Evolutionary conservation across 805 yeast genomes (phyloP).

Genomic region (Monosporozyma servazzii): DNA sequence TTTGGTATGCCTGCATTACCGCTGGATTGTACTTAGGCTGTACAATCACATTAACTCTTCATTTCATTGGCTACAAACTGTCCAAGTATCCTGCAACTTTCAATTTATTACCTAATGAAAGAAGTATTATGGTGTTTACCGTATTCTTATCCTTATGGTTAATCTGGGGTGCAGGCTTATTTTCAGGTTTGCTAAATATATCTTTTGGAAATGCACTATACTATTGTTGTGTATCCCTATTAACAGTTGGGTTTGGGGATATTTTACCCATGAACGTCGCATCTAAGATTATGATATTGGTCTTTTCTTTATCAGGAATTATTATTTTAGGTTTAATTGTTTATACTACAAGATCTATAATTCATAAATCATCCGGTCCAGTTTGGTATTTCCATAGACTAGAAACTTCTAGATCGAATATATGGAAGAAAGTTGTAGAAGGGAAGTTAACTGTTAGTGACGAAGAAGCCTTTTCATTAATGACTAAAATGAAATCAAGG

Average conservation of each 20-base stretch:
- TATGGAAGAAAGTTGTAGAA: conserved; percentile 12
- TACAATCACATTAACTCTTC: conserved; percentile 41
- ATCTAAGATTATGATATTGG: conserved; percentile 47
- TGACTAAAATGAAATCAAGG: conserved; percentile 41
- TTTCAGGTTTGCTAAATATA: conserved; percentile 37
- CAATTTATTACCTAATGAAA: conserved; percentile 57
- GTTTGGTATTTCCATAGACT: conserved; percentile 57
- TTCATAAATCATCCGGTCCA: conserved; percentile 51
- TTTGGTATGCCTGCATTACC: conserved; percentile 70
- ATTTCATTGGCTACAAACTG: conserved; percentile 51
- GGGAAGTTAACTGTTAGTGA: conserved; percentile 27
- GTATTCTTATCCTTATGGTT: conserved; percentile 61
- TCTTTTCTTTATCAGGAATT: conserved; percentile 64
- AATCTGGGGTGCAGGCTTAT: conserved; percentile 58
- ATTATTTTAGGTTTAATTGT: conserved; percentile 65
- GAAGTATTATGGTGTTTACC: conserved; percentile 65
- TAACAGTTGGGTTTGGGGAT: conserved; percentile 81
- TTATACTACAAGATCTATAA: conserved; percentile 57
- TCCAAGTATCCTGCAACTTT: conserved; percentile 62
- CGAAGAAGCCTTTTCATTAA: conserved; percentile 44
- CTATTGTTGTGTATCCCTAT: conserved; percentile 59
- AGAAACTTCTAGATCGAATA: conserved; percentile 39
- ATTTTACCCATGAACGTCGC: conserved; percentile 45
- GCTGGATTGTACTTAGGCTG: conserved; percentile 52
- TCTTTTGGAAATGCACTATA: conserved; percentile 62